These are phyloP conservation scores for Mycena rebaudengoi DNA, from an alignment of 768 basidiomycete species.

Conservation along the genomic window DNA sequence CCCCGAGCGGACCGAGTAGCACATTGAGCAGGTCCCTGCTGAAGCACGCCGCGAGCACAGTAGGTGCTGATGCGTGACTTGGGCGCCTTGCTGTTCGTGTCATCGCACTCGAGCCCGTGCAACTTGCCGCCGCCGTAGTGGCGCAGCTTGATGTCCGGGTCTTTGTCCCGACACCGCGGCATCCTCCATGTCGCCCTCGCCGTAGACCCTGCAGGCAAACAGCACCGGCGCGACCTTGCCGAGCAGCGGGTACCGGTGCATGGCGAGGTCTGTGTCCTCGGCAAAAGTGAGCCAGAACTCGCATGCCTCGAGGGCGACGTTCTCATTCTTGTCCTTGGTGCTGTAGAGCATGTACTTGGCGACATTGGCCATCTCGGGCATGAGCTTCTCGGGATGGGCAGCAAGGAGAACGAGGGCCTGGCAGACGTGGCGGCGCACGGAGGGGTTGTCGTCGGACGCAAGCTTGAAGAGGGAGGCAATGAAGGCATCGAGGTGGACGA, in stretches of 20 bases:
- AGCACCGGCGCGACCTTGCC: constrained; percentile 92
- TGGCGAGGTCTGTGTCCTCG: constrained; percentile 87
- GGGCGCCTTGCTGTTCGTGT: constrained; percentile 44
- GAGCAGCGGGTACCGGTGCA: constrained; percentile 84
- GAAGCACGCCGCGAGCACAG: constrained; percentile 91
- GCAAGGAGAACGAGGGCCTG: no score
- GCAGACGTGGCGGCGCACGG: constrained; percentile 94
- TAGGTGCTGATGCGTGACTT: constrained; percentile 66
- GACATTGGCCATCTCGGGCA: constrained; percentile 94
- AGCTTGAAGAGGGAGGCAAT: constrained; percentile 93
- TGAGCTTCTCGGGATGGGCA: constrained; percentile 91
- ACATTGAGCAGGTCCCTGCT: constrained; percentile 87
- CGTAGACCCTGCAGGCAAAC: constrained; percentile 95
- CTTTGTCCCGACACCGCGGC: constrained; percentile 90
- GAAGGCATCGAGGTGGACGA: constrained; percentile 90
- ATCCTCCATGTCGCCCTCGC: constrained; percentile 90
- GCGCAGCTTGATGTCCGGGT: constrained; percentile 93
- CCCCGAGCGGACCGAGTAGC: constrained; percentile 87
- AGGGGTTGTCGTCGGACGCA: constrained; percentile 92
- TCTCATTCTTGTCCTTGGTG: constrained; percentile 96
- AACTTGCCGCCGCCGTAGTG: constrained; percentile 81
- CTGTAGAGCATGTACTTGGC: constrained; percentile 99
- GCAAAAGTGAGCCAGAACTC: constrained; percentile 99
- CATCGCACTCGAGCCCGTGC: constrained; percentile 84
- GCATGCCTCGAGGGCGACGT: constrained; percentile 95